Evolutionary conservation across 106 monocot species (phyloP).

Genomic region (Iris macrosiphon): DNA sequence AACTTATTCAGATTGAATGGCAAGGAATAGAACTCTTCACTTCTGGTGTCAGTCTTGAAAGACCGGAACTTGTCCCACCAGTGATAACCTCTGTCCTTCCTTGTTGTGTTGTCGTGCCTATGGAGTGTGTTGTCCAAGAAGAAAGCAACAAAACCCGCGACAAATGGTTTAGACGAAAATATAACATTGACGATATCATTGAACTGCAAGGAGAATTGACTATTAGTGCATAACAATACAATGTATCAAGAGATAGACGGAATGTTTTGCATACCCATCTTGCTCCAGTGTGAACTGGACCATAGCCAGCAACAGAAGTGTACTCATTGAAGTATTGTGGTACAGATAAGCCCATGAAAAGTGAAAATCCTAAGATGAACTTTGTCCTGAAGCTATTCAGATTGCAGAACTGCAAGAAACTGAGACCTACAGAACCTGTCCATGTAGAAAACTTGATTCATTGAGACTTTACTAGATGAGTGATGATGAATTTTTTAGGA

Average conservation of each 20-base stretch:
- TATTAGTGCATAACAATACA: background rate
- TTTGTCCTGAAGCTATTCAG: constrained; percentile 93
- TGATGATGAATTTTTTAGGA: background rate
- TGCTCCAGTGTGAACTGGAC: constrained; percentile 76
- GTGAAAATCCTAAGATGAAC: constrained; percentile 86
- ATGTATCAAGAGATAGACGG: background rate
- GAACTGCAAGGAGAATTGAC: constrained; percentile 9
- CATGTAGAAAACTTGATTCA: background rate
- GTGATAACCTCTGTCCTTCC: constrained; percentile 28
- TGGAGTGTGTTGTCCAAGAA: constrained; percentile 24
- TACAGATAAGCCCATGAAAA: constrained; percentile 91
- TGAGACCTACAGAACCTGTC: constrained; percentile 74
- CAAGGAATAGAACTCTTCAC: constrained; percentile 30
- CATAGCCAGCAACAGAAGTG: constrained; percentile 93
- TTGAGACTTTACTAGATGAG: background rate
- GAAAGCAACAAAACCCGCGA: constrained; percentile 21
- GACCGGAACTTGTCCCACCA: constrained; percentile 29
- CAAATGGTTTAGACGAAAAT: constrained; percentile 27
- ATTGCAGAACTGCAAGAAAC: constrained; percentile 94
- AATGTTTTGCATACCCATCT: constrained; percentile 64
- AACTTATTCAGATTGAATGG: constrained; percentile 30
- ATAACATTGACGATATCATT: constrained; percentile 23
- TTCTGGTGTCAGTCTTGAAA: constrained; percentile 21
- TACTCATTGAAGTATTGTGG: constrained; percentile 99
- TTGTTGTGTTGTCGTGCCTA: background rate